Evolutionary conservation across 495 filamentous ascomycete species (phyloP), one percentile per base, ranked within the genome.

Genomic region (Chaetomidium leptoderma): DNA sequence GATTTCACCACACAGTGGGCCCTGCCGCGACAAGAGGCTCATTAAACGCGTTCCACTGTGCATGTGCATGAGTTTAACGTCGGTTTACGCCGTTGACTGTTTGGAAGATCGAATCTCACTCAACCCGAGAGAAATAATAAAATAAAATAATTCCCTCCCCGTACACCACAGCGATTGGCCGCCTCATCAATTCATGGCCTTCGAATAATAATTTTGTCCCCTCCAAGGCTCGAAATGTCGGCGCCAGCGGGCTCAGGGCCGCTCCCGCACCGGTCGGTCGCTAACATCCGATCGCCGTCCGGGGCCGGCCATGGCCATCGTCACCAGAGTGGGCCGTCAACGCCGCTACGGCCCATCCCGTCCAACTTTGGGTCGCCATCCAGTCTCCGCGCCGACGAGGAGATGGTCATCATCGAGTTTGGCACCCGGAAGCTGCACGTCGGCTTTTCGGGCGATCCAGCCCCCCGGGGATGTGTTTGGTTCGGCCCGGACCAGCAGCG

Each of bases 381-480:
- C 24, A 82, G 83, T 50, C 84, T 88, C 44, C 89, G 91, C 37
- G 82, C 82, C 55, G 88, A 95, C 66, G 93, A 97, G 65, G 92
- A 97, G 61, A 73, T 82, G 7, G 65, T 97, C 13, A 78, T 98
- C 46, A 77, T 96, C 43, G 91, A 97, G 65, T 73, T 97, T 60
- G 92, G 91, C 5, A 78, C 86, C 6, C 79, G 92, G 47, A 87
- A 84, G 73, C 66, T 98, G 11, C 85, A 88, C 32, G 86, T 88
- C 17, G 93, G 93, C 4, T 92, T 96, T 65, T 87, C 90, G 27
- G 90, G 90, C 43, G 90, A 93, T 67, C 76, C 82, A 13, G 65
- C 78, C 9, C 92, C 93, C 19, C 81, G 86, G 65, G 92, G 87
- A 51, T 75, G 80, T 9, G 69, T 91, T 0, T 78, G 80, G 35